Evolutionary conservation across 2,329 filamentous ascomycete species (phyloP), one percentile per base, ranked within the genome.

Genomic region (Chaetomiaceae sp.): DNA sequence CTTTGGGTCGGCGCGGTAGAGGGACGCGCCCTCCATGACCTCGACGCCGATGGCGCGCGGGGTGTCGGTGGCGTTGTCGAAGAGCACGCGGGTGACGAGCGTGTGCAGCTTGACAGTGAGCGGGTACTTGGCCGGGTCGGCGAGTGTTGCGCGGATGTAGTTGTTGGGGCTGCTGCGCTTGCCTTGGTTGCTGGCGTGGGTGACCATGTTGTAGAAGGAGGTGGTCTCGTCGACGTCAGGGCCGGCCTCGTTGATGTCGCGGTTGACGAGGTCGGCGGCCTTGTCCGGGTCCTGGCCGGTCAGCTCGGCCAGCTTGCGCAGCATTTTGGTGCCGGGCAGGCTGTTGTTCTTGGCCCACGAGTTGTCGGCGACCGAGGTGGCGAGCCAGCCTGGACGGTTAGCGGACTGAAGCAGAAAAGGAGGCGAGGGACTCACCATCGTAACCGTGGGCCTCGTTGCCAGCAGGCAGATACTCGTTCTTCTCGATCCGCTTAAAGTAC

Each of bases 401-500:
- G 3, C 1, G 15, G 20, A n/a, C 8, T 3, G 9, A 20, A 31
- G n/a, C n/a, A 4, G 29, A 17, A 4, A 19, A n/a, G n/a, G 2
- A 19, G 19, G 15, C 20, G 25, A 6, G 22, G 4, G 2, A 29
- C 62, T 51, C 44, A 64, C 62, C 81, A 43, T 75, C 65, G 58
- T 76, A 80, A 2, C 81, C 81, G 59, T 83, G 81, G 3, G 76
- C 78, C 20, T 67, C 36, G 8, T 72, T 56, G 19, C 69, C 71
- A 44, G 67, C 68, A 4, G 72, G 68, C 3, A 81, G 67, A 64
- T 85, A 81, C 25, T 72, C 63, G 69, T 78, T 78, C 42, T 74
- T 73, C 68, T 87, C 83, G 11, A 85, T 65, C 61, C 74, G 76
- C 61, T 72, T 65, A 53, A 80, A 81, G 66, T 84, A 83, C 56